phyloP scores from a whole-genome alignment of 495 filamentous ascomycete genomes.

The Penicillium pulvis region DNA sequence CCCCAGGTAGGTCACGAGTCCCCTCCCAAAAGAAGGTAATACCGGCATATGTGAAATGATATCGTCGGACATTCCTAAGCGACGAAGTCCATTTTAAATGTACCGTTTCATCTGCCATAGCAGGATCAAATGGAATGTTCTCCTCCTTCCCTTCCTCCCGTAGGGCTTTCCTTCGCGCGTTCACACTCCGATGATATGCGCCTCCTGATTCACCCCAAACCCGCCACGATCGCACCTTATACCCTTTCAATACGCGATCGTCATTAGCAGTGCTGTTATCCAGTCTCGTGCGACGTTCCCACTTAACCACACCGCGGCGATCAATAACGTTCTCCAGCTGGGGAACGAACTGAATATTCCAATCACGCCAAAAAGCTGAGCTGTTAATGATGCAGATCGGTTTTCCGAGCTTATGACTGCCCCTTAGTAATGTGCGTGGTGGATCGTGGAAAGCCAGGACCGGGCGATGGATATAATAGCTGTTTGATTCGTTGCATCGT shows the following conservation, averaged over 20 bases:
- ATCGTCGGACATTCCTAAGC: conserved; percentile 8
- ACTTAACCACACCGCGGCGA: conserved; percentile 19
- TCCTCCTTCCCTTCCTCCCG: conserved; percentile 1
- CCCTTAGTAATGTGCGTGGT: conserved; percentile 17
- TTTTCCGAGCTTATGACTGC: conserved; percentile 4
- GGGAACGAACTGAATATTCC: conserved; percentile 17
- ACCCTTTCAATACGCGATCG: conserved; percentile 18
- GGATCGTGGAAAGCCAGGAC: conserved; percentile 14
- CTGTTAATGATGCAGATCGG: conserved; percentile 18
- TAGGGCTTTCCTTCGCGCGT: conserved; percentile 11
- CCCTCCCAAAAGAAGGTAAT: conserved; percentile 23
- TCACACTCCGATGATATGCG: conserved; percentile 16
- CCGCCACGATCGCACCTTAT: conserved; percentile 20
- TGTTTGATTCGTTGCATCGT: conserved; percentile 11
- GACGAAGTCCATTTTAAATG: conserved; percentile 15
- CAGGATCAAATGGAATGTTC: not conserved
- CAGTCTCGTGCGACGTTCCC: conserved; percentile 16
- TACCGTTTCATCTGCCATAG: conserved; percentile 12
- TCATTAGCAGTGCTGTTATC: conserved; percentile 13
- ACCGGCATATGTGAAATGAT: conserved; percentile 13
- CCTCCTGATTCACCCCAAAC: conserved; percentile 19
- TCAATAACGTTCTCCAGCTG: conserved; percentile 15
- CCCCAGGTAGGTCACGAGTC: conserved; percentile 10
- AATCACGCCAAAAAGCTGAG: conserved; percentile 14
- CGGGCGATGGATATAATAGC: conserved; percentile 22